phyloP scores from a whole-genome alignment of 768 basidiomycete species.

The Termitomyces bulborhizus region DNA sequence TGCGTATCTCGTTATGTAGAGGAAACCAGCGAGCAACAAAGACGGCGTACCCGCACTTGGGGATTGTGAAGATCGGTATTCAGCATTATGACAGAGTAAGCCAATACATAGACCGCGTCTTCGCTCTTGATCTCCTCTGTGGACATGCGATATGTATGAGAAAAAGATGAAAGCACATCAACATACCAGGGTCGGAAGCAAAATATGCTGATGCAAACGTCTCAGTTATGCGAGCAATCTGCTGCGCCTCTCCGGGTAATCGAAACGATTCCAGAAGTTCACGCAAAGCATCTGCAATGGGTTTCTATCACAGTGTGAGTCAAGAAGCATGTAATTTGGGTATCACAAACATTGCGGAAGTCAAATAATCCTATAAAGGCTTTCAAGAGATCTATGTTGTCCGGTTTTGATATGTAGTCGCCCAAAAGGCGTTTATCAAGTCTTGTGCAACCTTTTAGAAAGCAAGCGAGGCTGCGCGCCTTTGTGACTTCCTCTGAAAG shows the following conservation, averaged over 20 bases:
- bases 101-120: slow-evolving; percentile 90
- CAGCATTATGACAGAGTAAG: slow-evolving; percentile 96
- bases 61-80: slow-evolving; percentile 98
- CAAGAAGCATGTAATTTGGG: background rate
- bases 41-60: slow-evolving; percentile 67
- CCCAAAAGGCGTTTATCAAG: slow-evolving; percentile 92
- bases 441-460: slow-evolving; percentile 77
- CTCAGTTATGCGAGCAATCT: slow-evolving; percentile 90
- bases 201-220: slow-evolving; percentile 92
- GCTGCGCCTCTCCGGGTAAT: slow-evolving; percentile 92
- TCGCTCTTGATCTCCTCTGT: slow-evolving; percentile 83
- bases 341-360: slow-evolving; percentile 70
- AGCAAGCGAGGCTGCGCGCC: slow-evolving; percentile 68
- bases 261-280: slow-evolving; percentile 92
- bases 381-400: slow-evolving; percentile 78
- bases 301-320: slow-evolving; percentile 53
- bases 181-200: slow-evolving; percentile 71
- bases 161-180: background rate
- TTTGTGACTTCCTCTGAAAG: slow-evolving; percentile 50
- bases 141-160: background rate
- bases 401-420: slow-evolving; percentile 87
- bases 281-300: slow-evolving; percentile 92
- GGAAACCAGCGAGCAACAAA: background rate
- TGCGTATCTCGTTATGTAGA: background rate
- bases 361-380: slow-evolving; percentile 88